Percentiles rank a stretch among this genome's conserved stretches.
Conservation (phyloP, 2,329 filamentous ascomycete species). For the Escovopsis weberi region DNA sequence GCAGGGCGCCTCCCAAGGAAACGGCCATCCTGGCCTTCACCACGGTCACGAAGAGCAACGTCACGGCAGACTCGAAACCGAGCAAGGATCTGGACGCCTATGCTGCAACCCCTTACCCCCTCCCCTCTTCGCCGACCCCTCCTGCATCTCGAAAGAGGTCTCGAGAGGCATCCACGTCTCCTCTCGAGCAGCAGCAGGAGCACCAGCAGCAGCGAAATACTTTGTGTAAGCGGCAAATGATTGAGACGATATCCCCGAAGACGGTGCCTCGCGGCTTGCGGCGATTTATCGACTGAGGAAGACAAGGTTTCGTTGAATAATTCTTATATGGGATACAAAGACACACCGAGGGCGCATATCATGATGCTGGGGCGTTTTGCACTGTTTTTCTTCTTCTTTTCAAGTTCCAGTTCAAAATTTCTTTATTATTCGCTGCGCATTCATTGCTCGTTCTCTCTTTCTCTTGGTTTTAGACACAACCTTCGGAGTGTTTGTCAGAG, state of each 20-base stretch:
- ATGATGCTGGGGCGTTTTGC: too few species aligned
- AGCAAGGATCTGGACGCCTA: slow-evolving; percentile 8
- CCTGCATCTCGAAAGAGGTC: slow-evolving; percentile 7
- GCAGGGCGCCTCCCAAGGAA: slow-evolving; percentile 24
- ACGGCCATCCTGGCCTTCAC: slow-evolving; percentile 29
- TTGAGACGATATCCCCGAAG: slow-evolving; percentile 28
- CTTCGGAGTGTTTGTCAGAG: too few species aligned
- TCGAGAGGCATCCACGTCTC: slow-evolving; percentile 5
- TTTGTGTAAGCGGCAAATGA: slow-evolving; percentile 1
- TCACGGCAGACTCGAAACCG: slow-evolving; percentile 9
- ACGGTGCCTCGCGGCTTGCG: slow-evolving; percentile 26
- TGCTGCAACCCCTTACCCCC: too few species aligned
- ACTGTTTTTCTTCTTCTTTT: too few species aligned
- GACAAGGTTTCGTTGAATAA: not conserved
- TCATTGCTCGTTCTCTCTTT: too few species aligned
- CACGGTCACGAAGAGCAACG: slow-evolving; percentile 22
- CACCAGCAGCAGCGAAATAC: not conserved
- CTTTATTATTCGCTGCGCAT: too few species aligned
- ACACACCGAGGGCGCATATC: too few species aligned
- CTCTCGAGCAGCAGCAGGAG: not conserved
- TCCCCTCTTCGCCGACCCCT: too few species aligned
- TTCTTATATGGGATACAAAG: too few species aligned
- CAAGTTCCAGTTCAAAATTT: too few species aligned
- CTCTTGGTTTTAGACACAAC: too few species aligned
- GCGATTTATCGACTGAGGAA: slow-evolving; percentile 19